These are phyloP conservation scores for Stereum hirsutum DNA, from an alignment of 1,284 basidiomycete species.

Conservation along the genomic window DNA sequence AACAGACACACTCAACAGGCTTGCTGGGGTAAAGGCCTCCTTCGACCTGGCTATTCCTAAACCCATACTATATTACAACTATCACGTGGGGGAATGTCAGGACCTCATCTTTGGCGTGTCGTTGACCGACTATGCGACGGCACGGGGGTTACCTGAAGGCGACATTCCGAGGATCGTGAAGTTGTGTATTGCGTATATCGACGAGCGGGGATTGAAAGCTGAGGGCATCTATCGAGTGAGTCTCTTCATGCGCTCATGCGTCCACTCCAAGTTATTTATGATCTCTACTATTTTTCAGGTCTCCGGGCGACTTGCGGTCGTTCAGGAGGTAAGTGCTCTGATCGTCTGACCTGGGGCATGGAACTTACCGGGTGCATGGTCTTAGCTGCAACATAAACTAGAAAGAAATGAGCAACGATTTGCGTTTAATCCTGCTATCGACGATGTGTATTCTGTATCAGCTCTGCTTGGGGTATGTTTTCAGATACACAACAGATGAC, in stretches of 20 bases:
- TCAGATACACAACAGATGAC: background rate
- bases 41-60: slow-evolving; percentile 56
- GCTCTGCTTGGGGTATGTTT: slow-evolving; percentile 77
- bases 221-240: slow-evolving; percentile 83
- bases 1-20: slow-evolving; percentile 53
- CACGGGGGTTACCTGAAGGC: slow-evolving; percentile 64
- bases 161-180: slow-evolving; percentile 80
- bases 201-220: slow-evolving; percentile 67
- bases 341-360: background rate
- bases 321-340: slow-evolving; percentile 56
- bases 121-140: slow-evolving; percentile 87
- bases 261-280: slow-evolving; percentile 5
- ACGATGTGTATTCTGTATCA: slow-evolving; percentile 87
- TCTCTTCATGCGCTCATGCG: background rate
- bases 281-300: slow-evolving; percentile 41
- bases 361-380: background rate
- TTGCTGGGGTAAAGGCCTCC: slow-evolving; percentile 45
- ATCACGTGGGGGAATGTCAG: slow-evolving; percentile 79
- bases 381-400: slow-evolving; percentile 76
- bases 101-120: slow-evolving; percentile 91
- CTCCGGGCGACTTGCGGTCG: slow-evolving; percentile 77
- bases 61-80: slow-evolving; percentile 69
- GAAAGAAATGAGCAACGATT: slow-evolving; percentile 88
- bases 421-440: slow-evolving; percentile 62
- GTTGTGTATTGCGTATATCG: slow-evolving; percentile 82